Percentiles rank a stretch among this genome's conserved stretches.
These are phyloP conservation scores for Xylariaceae sp. DNA, from an alignment of 2,329 filamentous ascomycete genomes.

Conservation along the genomic window DNA sequence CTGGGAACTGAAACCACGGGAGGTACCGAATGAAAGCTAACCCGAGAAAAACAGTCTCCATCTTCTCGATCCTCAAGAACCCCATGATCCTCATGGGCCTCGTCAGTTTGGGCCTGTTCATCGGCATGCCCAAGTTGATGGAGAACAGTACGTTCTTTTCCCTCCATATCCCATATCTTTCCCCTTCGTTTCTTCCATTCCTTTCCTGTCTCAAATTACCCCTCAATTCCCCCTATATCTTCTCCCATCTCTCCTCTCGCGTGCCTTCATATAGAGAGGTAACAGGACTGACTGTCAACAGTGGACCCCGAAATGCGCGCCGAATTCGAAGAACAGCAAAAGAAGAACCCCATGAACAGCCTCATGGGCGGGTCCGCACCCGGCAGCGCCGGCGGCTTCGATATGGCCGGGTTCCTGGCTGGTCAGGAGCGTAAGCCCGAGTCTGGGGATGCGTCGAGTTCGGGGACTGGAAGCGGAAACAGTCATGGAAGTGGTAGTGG, in stretches of 20 bases:
- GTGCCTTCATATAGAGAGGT: too few relatives aligned
- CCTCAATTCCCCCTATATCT: too few relatives aligned
- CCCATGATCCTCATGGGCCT: conserved; percentile 94
- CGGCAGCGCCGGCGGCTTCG: conserved; percentile 46
- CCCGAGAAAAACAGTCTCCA: conserved; percentile 52
- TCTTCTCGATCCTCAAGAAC: conserved; percentile 81
- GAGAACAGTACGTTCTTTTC: conserved; percentile 72
- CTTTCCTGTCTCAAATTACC: too few relatives aligned
- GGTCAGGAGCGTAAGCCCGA: conserved; percentile 41
- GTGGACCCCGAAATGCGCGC: conserved; percentile 96
- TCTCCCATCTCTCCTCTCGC: too few relatives aligned
- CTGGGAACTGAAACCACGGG: too few relatives aligned
- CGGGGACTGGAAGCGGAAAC: conserved; percentile 14
- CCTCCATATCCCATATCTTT: too few relatives aligned
- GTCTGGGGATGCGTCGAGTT: conserved; percentile 24
- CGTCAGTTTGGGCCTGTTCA: conserved; percentile 73
- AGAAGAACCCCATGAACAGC: conserved; percentile 53
- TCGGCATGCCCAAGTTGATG: conserved; percentile 92
- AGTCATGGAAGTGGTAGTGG: conserved; percentile 28
- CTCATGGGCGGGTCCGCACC: conserved; percentile 23
- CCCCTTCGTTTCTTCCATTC: too few relatives aligned
- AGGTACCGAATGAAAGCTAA: conserved; percentile 7
- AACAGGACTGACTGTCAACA: conserved; percentile 34
- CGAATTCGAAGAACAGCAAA: conserved; percentile 88
- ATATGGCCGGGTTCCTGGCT: conserved; percentile 59